Base-by-base conservation (phyloP, 768 basidiomycete species). In the Sistotremastrum suecicum region DNA sequence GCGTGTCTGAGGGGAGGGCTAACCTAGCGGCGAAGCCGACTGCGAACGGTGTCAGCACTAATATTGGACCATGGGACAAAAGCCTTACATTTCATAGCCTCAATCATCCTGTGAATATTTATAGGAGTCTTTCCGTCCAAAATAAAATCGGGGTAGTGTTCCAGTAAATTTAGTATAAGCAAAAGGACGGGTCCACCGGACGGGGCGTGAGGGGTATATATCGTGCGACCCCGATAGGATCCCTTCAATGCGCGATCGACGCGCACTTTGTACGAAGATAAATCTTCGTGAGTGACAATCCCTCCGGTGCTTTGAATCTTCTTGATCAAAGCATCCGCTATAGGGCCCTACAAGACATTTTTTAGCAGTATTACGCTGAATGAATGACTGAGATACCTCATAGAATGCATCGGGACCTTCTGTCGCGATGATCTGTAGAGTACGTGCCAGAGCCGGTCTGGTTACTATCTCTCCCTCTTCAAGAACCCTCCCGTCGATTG, bases 141-240 rank as follows among this genome's bases (percentile, higher is more conserved):
- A 11, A 70, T 52, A 35, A 69, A 55, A 43, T 70, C 64, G 20
- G 20, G 20, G 55, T 74, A 97, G n/a, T 72, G 69, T 57, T 95
- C 91, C 40, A 94, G 64, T 12, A 91, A 59, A 57, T 97, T 95
- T n/a, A 98, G 66, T 72, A 97, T 83, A 57, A 89, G 83, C 37
- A 95, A 64, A 37, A 98, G 65, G n/a, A 85, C 86, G 5, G 86
- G 81, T 4, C 94, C 92, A 7, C 83, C 83, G 6, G 83, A 80
- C 4, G 95, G 95, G 8, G 88, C 81, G 54, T 79, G 75, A 0
- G 83, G 72, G 0, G 89, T 91, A 61, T 88, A 95, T 36, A 98
- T 68, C 50, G 74, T 87, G 53, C 76, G 75, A 38, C 78, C 78
- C 11, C 71, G 72, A 61, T 86, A 99, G 0, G 73, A 78, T 5